phyloP scores from a whole-genome alignment of 1,284 basidiomycete species.

The Leccinum huronense region DNA sequence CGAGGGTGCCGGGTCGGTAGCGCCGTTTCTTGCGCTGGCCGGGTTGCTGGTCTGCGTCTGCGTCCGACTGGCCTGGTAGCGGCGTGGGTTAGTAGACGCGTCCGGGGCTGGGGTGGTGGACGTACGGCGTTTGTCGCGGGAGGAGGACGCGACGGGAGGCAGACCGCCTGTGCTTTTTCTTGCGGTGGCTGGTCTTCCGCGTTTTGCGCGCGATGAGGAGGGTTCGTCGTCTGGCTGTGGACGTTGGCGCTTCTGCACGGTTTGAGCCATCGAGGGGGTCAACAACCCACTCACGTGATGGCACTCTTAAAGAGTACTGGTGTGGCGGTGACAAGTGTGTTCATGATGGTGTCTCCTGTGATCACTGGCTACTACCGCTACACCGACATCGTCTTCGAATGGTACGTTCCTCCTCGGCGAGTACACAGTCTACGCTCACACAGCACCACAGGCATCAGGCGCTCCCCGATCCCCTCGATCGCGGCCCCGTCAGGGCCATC shows the following conservation, averaged over 20 bases:
- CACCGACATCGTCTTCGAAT: slow-evolving; percentile 76
- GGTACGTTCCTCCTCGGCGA: slow-evolving; percentile 39
- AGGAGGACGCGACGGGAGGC: slow-evolving; percentile 36
- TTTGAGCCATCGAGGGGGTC: slow-evolving; percentile 45
- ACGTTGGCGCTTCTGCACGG: slow-evolving; percentile 43
- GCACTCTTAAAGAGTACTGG: not conserved
- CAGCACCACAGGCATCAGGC: slow-evolving; percentile 41
- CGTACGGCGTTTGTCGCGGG: slow-evolving; percentile 22
- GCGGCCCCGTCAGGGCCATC: slow-evolving; percentile 65
- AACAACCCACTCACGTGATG: not conserved
- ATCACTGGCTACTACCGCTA: slow-evolving; percentile 74
- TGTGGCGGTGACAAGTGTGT: not conserved
- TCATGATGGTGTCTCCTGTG: slow-evolving; percentile 38
- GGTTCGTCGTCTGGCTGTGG: slow-evolving; percentile 35
- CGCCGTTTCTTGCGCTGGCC: slow-evolving; percentile 52
- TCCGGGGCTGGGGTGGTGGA: not conserved
- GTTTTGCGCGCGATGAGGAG: slow-evolving; percentile 48
- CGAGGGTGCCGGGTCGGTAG: slow-evolving; percentile 85
- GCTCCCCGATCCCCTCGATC: slow-evolving; percentile 49
- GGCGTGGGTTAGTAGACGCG: not conserved
- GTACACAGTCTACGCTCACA: slow-evolving; percentile 4
- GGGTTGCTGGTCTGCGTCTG: slow-evolving; percentile 26
- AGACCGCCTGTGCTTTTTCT: slow-evolving; percentile 73
- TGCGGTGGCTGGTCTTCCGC: slow-evolving; percentile 56
- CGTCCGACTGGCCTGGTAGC: slow-evolving; percentile 22